Base-by-base conservation (phyloP, 345 rosid species). In the Salix exigua region DNA sequence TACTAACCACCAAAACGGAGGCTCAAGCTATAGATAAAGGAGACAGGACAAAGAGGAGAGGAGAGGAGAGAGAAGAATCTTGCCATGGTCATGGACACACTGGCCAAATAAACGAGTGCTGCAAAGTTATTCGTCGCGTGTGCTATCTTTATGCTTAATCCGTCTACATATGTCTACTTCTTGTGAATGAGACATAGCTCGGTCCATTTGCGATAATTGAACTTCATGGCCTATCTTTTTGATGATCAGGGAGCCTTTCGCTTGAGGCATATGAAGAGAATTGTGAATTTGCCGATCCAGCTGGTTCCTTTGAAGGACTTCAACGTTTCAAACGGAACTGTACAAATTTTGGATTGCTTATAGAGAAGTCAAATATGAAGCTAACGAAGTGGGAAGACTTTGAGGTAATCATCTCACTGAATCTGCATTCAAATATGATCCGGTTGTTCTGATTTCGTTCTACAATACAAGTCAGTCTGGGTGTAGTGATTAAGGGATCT, bases 251-350 rank as follows among this genome's bases (percentile, higher is more conserved):
- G 71, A 83, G 88, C 73, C 88, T 92, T 33, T 88, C 97, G 0
- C 83, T 86, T n/a, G 86, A 75, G 68, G 97, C 87, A 8, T 95
- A 95, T 50, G 97, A 92, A 80, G 97, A 92, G 79, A 86, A 90
- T 74, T 95, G 99, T 23, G 97, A 92, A 79, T 95, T 95, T 77
- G 99, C 97, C 0, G 99, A 95, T 81, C 99, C 99, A 14, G 99
- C 99, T 0, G 97, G 99, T 42, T 95, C 97, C n/a, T 95, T 93
- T 76, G 91, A 75, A 78, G 99, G 97, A 38, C 96, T 95, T 74
- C 23, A 48, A 63, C 95, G 99, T 71, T 95, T 95, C 88, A 91
- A 88, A 82, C 89, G 99, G 85, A 95, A 93, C 60, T 95, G 99
- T 37, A 77, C 94, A 60, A 95, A 95, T 78, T 95, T 95, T 48